Evolutionary conservation across 257 asterid genomes (phyloP).

Genomic region (Solanum lignicaule): DNA sequence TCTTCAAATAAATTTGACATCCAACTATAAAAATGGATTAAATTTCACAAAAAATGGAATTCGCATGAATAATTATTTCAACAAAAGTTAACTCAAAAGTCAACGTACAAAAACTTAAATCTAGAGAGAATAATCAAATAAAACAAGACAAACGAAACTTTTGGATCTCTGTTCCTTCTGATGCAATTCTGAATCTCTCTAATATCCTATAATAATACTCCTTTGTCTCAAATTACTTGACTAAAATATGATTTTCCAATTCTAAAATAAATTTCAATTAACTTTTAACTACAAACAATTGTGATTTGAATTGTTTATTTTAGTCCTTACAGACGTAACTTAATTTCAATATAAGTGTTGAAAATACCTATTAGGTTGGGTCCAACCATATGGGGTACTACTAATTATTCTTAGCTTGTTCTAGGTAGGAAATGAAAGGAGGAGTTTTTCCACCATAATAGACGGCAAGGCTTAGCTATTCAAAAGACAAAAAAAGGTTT

Average conservation of each 20-base stretch:
- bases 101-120: background rate
- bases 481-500: background rate
- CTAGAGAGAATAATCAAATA: background rate
- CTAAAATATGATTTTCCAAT: background rate
- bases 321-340: background rate
- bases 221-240: background rate
- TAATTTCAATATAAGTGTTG: background rate
- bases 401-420: background rate
- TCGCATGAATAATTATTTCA: background rate
- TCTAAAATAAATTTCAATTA: background rate
- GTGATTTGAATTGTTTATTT: background rate
- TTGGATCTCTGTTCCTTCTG: background rate
- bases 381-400: background rate
- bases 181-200: background rate
- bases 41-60: background rate
- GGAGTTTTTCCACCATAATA: background rate
- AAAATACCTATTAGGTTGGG: background rate
- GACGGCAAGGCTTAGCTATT: background rate
- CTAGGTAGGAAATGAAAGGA: background rate
- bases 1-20: background rate
- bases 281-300: background rate
- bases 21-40: background rate
- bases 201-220: background rate
- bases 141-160: background rate
- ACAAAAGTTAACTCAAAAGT: background rate